Evolutionary conservation across 371 early-diverging fungal species (phyloP), one percentile per base, ranked within the genome.

Genomic region (Haplosporangium sp.): DNA sequence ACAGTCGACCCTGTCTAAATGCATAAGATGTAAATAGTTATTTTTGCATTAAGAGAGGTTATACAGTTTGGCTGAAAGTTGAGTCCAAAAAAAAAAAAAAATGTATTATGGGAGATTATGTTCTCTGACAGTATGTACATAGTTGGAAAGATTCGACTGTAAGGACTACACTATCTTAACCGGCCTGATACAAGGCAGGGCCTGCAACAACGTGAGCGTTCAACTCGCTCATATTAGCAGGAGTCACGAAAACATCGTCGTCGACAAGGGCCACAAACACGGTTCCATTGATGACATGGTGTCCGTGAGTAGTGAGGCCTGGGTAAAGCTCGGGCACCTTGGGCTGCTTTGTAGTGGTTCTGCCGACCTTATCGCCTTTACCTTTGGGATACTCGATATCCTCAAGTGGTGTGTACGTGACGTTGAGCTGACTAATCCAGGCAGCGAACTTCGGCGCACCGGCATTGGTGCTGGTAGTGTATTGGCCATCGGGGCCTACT

Each of bases 231-330:
- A 46, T 11, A 41, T 63, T 63, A 2, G 63, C 43, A 29, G 63
- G 63, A 42, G 63, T 63, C 1, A 55, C 47, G 40, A 36, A 47
- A 40, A 55, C 20, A 16, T 63, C 20, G 13, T 63, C 55, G 38
- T 63, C 63, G 16, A 63, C 63, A 55, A 63, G 63, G 38, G 47
- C 63, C n/a, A 63, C 55, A 46, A 63, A 63, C 16, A 63, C 63
- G 36, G 63, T 63, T 53, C 63, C 63, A 45, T 63, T 63, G 55
- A 63, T 63, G 63, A 63, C 46, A 43, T 29, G 63, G 11, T 63
- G 63, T 14, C 63, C 63, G 13, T 37, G 45, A 46, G 63, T 63
- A 51, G 54, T 63, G 47, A 55, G 63, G 18, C 63, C 63, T 12
- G 63, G 63, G 42, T 63, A 63, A 40, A 63, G 47, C 13, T 55